These are phyloP conservation scores for Mallotus japonicus DNA, from an alignment of 441 rosid species.

Conservation along the genomic window DNA sequence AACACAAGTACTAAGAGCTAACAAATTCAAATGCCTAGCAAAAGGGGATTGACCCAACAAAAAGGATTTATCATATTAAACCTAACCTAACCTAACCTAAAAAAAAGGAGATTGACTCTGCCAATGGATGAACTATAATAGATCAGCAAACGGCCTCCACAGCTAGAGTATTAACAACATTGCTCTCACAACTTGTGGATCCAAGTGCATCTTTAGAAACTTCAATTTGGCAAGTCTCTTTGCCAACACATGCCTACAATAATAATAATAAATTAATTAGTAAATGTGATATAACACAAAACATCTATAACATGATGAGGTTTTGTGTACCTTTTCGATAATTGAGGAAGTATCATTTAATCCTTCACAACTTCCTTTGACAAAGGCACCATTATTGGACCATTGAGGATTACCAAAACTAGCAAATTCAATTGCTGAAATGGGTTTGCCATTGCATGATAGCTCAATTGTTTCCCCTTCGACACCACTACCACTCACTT, in stretches of 20 bases:
- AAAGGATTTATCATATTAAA: no score
- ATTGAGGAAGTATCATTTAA: constrained; percentile 20
- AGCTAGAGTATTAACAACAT: constrained; percentile 32
- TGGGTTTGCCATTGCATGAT: constrained; percentile 46
- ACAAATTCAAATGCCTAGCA: no score
- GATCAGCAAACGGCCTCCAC: constrained; percentile 44
- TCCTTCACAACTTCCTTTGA: constrained; percentile 40
- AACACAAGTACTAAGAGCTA: no score
- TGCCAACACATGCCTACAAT: constrained; percentile 53
- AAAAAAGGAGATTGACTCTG: no score
- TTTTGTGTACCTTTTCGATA: constrained; percentile 22
- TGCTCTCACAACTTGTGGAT: constrained; percentile 26
- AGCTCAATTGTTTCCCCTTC: constrained; percentile 45
- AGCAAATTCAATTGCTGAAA: constrained; percentile 46
- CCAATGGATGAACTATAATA: no score
- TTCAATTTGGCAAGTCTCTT: constrained; percentile 38
- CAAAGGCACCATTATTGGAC: background rate
- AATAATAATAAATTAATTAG: no score
- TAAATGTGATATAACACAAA: no score
- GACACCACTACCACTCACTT: constrained; percentile 33
- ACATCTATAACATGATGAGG: no score
- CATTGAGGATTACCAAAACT: constrained; percentile 51
- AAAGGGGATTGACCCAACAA: no score
- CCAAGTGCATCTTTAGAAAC: constrained; percentile 39
- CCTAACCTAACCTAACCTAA: no score